Base-by-base conservation (phyloP, 2,329 filamentous ascomycete genomes). In the Coniochaeta sp. region DNA sequence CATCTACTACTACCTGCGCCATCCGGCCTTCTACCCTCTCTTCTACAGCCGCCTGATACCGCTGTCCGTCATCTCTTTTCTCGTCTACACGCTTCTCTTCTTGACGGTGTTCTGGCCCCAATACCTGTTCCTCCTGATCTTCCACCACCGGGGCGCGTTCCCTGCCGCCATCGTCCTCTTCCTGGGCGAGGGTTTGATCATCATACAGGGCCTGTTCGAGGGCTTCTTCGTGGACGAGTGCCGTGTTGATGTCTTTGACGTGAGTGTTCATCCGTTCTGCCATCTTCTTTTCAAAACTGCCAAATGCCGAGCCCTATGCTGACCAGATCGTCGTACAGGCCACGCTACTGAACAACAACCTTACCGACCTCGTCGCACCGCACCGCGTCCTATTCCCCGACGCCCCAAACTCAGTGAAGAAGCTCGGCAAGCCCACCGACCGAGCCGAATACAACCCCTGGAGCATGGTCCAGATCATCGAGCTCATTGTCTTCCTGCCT, bases 101-200 rank as follows among this genome's bases (percentile, higher is more conserved):
- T 76, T 89, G 12, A 95, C 94, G 68, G 77, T 89, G 1, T 97
- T 95, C 60, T 71, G 96, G 3, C 92, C 92, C 0, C 89, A 97
- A 65, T 90, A 90, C 52, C 88, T 89, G 1, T 89, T 99, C 61
- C 79, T 99, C 20, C 85, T 87, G 14, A 81, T 97, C 58, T 97
- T 96, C 66, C 91, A 97, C 61, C 87, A 87, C 20, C 79, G 83
- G 53, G 85, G 85, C 27, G 94, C 94, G n/a, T 95, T 90, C 88
- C 71, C 96, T 52, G 96, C 90, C 61, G 91, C 87, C 3, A 83
- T 89, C 0, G 85, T 97, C 56, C 75, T 97, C 46, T 89, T 96
- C 0, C 76, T 99, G n/a, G 89, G 89, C 42, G 86, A 91, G 61
- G 87, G 86, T 0, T 72, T 89, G 57, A 83, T 91, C 33, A 85